Conservation (phyloP, 2,329 filamentous ascomycete genomes). For the Botryotinia calthae region DNA sequence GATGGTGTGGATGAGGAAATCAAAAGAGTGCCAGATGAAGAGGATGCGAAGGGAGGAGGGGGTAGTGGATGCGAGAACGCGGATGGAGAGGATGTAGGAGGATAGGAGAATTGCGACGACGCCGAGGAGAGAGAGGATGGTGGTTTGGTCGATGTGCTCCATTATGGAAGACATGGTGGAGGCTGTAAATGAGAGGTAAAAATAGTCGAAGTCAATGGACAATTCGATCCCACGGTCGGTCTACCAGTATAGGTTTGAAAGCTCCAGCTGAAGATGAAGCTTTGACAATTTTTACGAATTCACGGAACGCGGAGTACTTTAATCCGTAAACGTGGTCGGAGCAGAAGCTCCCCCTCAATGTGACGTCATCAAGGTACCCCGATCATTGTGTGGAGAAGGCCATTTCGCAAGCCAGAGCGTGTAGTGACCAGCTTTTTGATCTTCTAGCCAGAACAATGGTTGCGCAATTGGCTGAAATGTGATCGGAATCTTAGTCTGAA, state of each 20-base stretch:
- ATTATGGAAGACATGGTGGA: slow-evolving; percentile 25
- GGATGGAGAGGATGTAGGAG: slow-evolving; percentile 51
- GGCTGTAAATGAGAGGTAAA: background rate
- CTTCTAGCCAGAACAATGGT: background rate
- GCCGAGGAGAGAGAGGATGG: slow-evolving; percentile 56
- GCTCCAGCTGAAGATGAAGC: background rate
- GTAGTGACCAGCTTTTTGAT: background rate
- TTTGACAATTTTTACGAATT: background rate
- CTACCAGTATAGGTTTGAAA: background rate
- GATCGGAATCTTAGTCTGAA: rapidly evolving
- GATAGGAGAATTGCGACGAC: slow-evolving; percentile 52
- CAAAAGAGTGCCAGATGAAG: slow-evolving; percentile 94
- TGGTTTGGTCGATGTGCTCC: slow-evolving; percentile 56
- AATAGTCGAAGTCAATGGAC: background rate
- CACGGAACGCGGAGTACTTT: background rate
- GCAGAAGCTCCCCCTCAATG: background rate
- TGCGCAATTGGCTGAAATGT: too few relatives aligned
- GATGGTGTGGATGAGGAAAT: slow-evolving; percentile 85
- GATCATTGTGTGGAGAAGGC: background rate
- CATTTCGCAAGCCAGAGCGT: background rate
- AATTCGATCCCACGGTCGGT: background rate
- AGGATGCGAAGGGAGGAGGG: slow-evolving; percentile 64
- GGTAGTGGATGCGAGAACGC: slow-evolving; percentile 39
- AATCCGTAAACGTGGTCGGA: background rate
- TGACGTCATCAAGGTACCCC: background rate